phyloP scores from a whole-genome alignment of 2,329 filamentous ascomycete genomes.

The Epicoccum nigrum region DNA sequence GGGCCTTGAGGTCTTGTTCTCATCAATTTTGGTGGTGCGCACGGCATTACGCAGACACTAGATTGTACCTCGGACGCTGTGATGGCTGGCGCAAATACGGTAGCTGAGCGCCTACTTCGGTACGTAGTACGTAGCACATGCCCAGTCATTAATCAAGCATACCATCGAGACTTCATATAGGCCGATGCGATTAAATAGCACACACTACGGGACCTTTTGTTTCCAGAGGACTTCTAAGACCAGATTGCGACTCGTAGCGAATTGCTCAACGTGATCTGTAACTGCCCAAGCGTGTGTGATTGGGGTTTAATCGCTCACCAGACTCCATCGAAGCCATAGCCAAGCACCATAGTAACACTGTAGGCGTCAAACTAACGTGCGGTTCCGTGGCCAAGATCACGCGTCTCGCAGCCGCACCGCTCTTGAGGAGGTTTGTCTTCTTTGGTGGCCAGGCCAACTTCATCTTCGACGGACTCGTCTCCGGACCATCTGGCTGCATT shows the following conservation, averaged over 20 bases:
- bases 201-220: constrained; percentile 46
- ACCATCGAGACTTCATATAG: background rate
- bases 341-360: constrained; percentile 64
- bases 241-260: constrained; percentile 62
- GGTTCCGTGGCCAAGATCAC: constrained; percentile 73
- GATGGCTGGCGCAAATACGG: constrained; percentile 48
- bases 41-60: constrained; percentile 50
- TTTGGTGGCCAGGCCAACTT: constrained; percentile 77
- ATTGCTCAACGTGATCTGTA: constrained; percentile 72
- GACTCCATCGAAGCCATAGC: constrained; percentile 65
- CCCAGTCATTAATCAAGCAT: background rate
- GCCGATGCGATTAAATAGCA: background rate
- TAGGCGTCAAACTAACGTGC: constrained; percentile 72
- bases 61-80: constrained; percentile 49
- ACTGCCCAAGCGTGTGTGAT: constrained; percentile 70
- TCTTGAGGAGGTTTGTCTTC: constrained; percentile 64
- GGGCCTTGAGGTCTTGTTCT: constrained; percentile 48
- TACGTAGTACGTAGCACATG: constrained; percentile 17
- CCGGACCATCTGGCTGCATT: constrained; percentile 61
- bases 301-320: constrained; percentile 70
- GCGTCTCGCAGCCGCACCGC: constrained; percentile 61
- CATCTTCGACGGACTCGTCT: constrained; percentile 60
- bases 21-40: constrained; percentile 50
- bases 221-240: constrained; percentile 51
- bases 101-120: constrained; percentile 51